Conservation (phyloP, 2,329 filamentous ascomycete species). For the Coleophoma crateriformis region DNA sequence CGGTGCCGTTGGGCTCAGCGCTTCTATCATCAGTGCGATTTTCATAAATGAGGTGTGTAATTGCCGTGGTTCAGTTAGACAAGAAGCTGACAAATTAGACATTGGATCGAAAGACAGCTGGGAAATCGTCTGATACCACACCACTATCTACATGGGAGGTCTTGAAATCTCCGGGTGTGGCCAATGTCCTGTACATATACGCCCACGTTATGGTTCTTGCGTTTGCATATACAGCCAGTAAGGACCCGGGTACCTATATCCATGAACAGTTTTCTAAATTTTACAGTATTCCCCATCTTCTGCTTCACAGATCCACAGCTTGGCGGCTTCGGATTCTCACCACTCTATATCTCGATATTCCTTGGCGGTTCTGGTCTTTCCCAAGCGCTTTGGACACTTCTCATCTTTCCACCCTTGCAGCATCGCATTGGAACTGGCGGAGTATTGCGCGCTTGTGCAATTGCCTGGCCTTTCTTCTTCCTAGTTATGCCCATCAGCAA, state of each 20-base stretch:
- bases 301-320: conserved; percentile 56
- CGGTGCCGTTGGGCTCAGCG: conserved; percentile 45
- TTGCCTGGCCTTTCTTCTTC: conserved; percentile 61
- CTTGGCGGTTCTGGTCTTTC: conserved; percentile 58
- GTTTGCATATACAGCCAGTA: conserved; percentile 61
- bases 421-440: conserved; percentile 59
- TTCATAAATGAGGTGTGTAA: conserved; percentile 51
- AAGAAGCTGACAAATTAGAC: conserved; percentile 31
- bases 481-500: conserved; percentile 46
- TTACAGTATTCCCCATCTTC: conserved; percentile 54
- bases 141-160: conserved; percentile 46
- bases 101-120: conserved; percentile 27
- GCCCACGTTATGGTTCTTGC: conserved; percentile 63
- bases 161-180: conserved; percentile 57
- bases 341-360: conserved; percentile 59
- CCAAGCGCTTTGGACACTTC: conserved; percentile 67
- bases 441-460: conserved; percentile 53
- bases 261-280: not conserved
- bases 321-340: conserved; percentile 61
- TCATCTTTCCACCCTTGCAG: conserved; percentile 66
- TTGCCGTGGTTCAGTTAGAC: not conserved
- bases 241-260: not conserved
- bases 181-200: conserved; percentile 60
- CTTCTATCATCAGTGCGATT: conserved; percentile 44
- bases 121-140: conserved; percentile 5